Evolutionary conservation across 768 basidiomycete species (phyloP).

Genomic region (Lactifluus subvellereus): DNA sequence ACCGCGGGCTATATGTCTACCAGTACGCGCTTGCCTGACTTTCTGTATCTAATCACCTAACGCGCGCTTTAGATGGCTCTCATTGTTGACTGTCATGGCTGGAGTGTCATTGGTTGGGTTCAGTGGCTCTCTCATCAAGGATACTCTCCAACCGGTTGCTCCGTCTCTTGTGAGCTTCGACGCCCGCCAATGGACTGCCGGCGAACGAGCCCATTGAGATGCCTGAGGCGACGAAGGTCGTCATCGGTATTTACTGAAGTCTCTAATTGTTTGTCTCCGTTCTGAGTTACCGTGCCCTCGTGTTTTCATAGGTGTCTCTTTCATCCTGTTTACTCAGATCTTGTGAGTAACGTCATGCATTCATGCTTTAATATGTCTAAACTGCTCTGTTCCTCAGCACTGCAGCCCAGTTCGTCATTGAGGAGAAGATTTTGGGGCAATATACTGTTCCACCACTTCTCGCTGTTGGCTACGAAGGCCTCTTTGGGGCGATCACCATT

Average conservation of each 20-base stretch:
- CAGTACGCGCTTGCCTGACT: slow-evolving; percentile 45
- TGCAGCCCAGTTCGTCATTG: slow-evolving; percentile 88
- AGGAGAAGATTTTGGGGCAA: slow-evolving; percentile 91
- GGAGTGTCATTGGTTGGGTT: slow-evolving; percentile 84
- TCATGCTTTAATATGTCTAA: slow-evolving; percentile 14
- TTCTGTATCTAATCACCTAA: slow-evolving; percentile 16
- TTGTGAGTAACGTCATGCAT: slow-evolving; percentile 53
- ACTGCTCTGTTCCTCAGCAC: slow-evolving; percentile 44
- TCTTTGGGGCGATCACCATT: slow-evolving; percentile 83
- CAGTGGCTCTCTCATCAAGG: slow-evolving; percentile 83
- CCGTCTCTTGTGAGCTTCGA: slow-evolving; percentile 28
- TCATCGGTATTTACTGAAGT: slow-evolving; percentile 52
- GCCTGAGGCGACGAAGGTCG: slow-evolving; percentile 61
- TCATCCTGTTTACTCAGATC: slow-evolving; percentile 89
- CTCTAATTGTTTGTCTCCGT: slow-evolving; percentile 19
- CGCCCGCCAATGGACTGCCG: slow-evolving; percentile 30
- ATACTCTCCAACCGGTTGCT: slow-evolving; percentile 36
- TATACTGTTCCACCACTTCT: slow-evolving; percentile 85
- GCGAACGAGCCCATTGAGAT: slow-evolving; percentile 45
- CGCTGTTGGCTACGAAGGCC: slow-evolving; percentile 91
- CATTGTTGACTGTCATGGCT: slow-evolving; percentile 80
- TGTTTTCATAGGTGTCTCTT: slow-evolving; percentile 62
- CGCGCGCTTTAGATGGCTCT: slow-evolving; percentile 62
- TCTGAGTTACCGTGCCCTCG: slow-evolving; percentile 25
- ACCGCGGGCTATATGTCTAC: slow-evolving; percentile 77